Percentiles rank a stretch among this genome's conserved stretches.
Conservation (phyloP, 352 stramenopile genomes). For the Pythium inflatum region DNA sequence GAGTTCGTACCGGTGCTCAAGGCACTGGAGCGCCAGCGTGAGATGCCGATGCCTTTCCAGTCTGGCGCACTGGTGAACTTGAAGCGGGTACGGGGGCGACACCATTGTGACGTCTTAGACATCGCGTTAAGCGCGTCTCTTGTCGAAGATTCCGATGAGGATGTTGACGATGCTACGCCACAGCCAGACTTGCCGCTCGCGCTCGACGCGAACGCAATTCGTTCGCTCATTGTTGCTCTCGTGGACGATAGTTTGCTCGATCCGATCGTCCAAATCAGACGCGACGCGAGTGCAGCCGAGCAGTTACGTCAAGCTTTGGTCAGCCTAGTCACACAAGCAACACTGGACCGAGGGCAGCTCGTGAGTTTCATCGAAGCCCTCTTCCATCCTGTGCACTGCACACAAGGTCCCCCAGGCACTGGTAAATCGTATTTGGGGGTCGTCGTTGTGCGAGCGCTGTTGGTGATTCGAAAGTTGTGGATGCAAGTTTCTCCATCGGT, state of each 20-base stretch:
- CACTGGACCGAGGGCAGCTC: conserved; percentile 71
- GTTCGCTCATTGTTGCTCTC: conserved; percentile 48
- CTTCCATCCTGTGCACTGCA: conserved; percentile 80
- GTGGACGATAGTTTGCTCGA: conserved; percentile 64
- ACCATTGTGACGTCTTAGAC: not conserved
- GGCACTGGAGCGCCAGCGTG: conserved; percentile 71
- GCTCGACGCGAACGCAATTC: conserved; percentile 1
- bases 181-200: not conserved
- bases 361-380: conserved; percentile 78
- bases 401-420: conserved; percentile 86
- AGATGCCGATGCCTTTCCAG: conserved; percentile 79
- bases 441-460: conserved; percentile 78
- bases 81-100: conserved; percentile 1
- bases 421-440: conserved; percentile 91
- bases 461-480: conserved; percentile 76
- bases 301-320: conserved; percentile 45
- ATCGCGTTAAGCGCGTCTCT: too few species aligned
- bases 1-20: conserved; percentile 88
- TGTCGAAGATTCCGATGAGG: conserved; percentile 9
- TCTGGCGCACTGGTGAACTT: conserved; percentile 78
- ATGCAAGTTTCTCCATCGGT: conserved; percentile 66
- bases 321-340: conserved; percentile 51
- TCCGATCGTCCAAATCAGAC: conserved; percentile 81
- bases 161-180: conserved; percentile 3
- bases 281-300: conserved; percentile 39